These are phyloP conservation scores for Phyllosticta capitalensis DNA, from an alignment of 2,329 filamentous ascomycete species.

Conservation along the genomic window DNA sequence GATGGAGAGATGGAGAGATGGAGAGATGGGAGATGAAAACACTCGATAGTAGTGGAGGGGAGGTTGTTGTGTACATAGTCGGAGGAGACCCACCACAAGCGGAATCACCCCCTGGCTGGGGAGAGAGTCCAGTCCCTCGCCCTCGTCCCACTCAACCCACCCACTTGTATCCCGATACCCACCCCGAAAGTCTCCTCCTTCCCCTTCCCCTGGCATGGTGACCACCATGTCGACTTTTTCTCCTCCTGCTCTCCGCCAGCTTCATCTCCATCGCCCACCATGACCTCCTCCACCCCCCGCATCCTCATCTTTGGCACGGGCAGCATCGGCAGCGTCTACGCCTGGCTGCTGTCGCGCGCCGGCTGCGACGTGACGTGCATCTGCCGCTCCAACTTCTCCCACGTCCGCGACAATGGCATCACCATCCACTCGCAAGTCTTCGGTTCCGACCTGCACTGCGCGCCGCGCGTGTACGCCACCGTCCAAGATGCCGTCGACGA, in stretches of 20 bases:
- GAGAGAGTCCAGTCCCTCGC: not conserved
- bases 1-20: not conserved
- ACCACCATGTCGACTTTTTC: not conserved
- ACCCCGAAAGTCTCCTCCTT: not conserved
- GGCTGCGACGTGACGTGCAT: conserved; percentile 32
- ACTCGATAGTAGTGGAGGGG: too few species aligned
- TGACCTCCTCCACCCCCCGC: not conserved
- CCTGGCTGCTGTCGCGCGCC: conserved; percentile 32
- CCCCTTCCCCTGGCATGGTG: not conserved
- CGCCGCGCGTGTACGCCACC: conserved; percentile 25
- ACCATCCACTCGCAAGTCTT: conserved; percentile 18
- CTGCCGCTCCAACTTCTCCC: conserved; percentile 37
- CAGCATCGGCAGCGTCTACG: conserved; percentile 34
- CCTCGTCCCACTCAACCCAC: not conserved
- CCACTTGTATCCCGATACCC: not conserved
- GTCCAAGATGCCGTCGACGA: conserved; percentile 27
- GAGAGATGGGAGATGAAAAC: not conserved
- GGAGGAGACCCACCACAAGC: not conserved
- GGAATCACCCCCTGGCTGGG: not conserved
- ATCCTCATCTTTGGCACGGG: conserved; percentile 35
- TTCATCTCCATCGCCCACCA: not conserved
- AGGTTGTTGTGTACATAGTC: not conserved
- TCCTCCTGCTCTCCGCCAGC: not conserved
- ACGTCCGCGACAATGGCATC: conserved; percentile 33
- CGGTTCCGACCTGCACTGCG: conserved; percentile 25